Evolutionary conservation across 176 grass and related monocot genomes (phyloP).

Genomic region (Carex littledalei): DNA sequence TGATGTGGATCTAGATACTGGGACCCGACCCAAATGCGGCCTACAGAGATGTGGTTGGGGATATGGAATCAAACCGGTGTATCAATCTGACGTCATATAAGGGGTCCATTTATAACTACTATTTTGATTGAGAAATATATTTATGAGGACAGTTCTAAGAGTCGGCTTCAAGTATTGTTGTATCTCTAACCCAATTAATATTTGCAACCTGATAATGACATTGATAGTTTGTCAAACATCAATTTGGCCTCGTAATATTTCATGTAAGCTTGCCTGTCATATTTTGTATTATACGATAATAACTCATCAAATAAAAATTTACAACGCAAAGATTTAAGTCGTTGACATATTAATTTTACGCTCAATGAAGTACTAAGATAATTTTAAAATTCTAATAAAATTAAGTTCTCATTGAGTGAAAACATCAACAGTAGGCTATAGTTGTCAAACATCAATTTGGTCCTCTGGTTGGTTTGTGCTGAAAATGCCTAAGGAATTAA

Average conservation of each 20-base stretch:
- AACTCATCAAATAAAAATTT: no score
- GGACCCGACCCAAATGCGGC: background rate
- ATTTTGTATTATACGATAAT: no score
- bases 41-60: background rate
- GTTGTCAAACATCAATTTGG: no score
- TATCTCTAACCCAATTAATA: background rate
- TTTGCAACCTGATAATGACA: background rate
- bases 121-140: background rate
- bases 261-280: background rate
- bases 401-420: background rate
- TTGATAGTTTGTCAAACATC: background rate
- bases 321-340: no score
- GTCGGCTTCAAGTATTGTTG: background rate
- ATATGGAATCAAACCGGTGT: background rate
- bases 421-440: no score
- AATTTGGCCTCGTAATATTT: background rate
- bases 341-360: no score
- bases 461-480: no score
- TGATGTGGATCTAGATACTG: background rate
- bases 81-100: background rate
- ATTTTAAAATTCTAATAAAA: background rate
- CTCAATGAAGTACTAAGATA: background rate
- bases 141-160: background rate
- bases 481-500: no score
- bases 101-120: background rate